Evolutionary conservation across 345 rosid genomes (phyloP).

Genomic region (Boechera divaricarpa): DNA sequence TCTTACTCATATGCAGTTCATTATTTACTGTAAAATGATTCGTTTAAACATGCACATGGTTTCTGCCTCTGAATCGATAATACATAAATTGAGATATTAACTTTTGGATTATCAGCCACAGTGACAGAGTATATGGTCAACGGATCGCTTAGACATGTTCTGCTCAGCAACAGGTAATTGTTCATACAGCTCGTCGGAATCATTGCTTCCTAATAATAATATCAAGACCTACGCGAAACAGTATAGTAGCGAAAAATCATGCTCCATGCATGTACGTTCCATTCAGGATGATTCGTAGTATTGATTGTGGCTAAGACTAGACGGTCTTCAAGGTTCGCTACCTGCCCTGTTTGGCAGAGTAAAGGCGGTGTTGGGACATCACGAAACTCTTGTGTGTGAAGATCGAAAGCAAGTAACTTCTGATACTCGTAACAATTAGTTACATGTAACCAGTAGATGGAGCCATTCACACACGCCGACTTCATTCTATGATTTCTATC

Average conservation of each 20-base stretch:
- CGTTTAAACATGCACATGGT: too few species aligned
- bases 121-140: too few species aligned
- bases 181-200: too few species aligned
- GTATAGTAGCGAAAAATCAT: not conserved
- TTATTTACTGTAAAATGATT: too few species aligned
- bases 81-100: too few species aligned
- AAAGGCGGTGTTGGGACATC: not conserved
- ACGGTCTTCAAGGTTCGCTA: slow-evolving; percentile 19
- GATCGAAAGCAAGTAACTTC: slow-evolving; percentile 14
- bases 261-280: not conserved
- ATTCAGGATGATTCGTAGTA: not conserved
- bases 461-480: slow-evolving; percentile 8
- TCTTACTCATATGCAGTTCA: too few species aligned
- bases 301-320: not conserved
- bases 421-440: too few species aligned
- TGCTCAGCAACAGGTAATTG: too few species aligned
- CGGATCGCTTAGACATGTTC: too few species aligned
- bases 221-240: too few species aligned
- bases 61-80: too few species aligned
- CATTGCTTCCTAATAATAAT: not conserved
- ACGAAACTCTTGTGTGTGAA: slow-evolving; percentile 16
- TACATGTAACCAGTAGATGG: slow-evolving; percentile 10
- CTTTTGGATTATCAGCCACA: too few species aligned
- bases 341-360: not conserved
- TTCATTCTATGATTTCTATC: not conserved